phyloP scores from a whole-genome alignment of 768 basidiomycete species.

The Mycena haematopus region DNA sequence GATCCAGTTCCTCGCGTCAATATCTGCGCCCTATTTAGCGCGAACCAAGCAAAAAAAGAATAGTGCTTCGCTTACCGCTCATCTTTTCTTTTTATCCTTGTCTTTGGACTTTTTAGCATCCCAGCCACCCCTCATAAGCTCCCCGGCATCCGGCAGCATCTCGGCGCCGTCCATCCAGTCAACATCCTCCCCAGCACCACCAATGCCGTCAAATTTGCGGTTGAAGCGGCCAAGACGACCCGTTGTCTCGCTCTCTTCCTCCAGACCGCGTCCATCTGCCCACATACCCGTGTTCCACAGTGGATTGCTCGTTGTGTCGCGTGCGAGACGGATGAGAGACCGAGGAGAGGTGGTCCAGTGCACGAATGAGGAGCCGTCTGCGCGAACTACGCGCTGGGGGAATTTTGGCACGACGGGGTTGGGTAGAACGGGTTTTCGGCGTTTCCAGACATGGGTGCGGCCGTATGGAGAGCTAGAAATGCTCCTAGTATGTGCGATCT shows the following conservation, averaged over 20 bases:
- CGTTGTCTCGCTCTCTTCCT: constrained; percentile 73
- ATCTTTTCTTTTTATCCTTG: constrained; percentile 20
- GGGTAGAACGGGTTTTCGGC: constrained; percentile 70
- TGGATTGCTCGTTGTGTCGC: constrained; percentile 90
- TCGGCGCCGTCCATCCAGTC: constrained; percentile 44
- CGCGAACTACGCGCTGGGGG: constrained; percentile 83
- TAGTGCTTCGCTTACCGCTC: not conserved
- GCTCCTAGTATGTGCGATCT: constrained; percentile 39
- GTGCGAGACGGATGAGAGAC: constrained; percentile 75
- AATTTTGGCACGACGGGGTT: constrained; percentile 87
- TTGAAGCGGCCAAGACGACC: constrained; percentile 86
- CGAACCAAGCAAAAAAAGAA: not conserved
- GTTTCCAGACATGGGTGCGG: constrained; percentile 82
- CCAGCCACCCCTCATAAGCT: constrained; percentile 17
- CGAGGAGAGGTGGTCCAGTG: constrained; percentile 91
- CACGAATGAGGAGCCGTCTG: constrained; percentile 87
- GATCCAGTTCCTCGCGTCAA: not conserved
- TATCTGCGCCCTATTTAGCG: not conserved
- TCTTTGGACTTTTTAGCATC: constrained; percentile 17
- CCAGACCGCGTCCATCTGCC: constrained; percentile 56
- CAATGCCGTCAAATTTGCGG: constrained; percentile 67
- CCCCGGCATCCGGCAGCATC: constrained; percentile 16
- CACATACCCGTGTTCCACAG: constrained; percentile 77
- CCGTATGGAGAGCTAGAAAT: constrained; percentile 84
- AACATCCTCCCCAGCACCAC: constrained; percentile 39